Conservation (phyloP, 768 basidiomycete species). For the Strobilomyces confusus region DNA sequence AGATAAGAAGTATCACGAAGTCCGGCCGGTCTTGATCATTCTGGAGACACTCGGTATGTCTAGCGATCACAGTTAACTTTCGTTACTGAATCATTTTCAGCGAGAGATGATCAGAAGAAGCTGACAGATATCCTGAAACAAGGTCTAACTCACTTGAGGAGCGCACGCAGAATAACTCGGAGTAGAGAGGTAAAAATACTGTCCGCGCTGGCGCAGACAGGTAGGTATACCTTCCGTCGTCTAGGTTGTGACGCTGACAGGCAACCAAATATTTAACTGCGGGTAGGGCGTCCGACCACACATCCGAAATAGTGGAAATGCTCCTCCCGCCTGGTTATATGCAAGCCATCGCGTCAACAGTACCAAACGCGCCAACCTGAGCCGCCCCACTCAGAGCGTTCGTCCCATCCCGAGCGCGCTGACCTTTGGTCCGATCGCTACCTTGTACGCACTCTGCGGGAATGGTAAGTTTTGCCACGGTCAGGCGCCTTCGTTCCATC, state of each 20-base stretch:
- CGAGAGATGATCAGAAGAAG: not conserved
- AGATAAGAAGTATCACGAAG: too few species aligned
- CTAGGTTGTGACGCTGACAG: not conserved
- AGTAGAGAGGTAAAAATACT: not conserved
- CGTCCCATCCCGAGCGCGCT: not conserved
- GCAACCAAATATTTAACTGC: not conserved
- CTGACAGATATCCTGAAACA: not conserved
- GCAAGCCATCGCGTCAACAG: not conserved
- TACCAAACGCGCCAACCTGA: too few species aligned
- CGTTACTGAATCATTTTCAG: too few species aligned
- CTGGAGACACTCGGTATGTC: too few species aligned
- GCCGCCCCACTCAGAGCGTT: not conserved
- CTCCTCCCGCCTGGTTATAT: not conserved
- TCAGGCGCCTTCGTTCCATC: too few species aligned
- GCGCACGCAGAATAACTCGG: not conserved
- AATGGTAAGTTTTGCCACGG: not conserved
- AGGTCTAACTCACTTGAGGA: not conserved
- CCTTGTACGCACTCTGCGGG: not conserved
- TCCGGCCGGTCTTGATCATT: too few species aligned
- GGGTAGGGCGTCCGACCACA: not conserved
- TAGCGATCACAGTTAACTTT: too few species aligned
- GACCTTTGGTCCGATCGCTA: not conserved
- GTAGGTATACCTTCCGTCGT: not conserved
- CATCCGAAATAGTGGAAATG: not conserved
- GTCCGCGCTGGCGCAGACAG: not conserved